These are phyloP conservation scores for Suillus tomentosus DNA, from an alignment of 768 basidiomycete genomes.

Conservation along the genomic window DNA sequence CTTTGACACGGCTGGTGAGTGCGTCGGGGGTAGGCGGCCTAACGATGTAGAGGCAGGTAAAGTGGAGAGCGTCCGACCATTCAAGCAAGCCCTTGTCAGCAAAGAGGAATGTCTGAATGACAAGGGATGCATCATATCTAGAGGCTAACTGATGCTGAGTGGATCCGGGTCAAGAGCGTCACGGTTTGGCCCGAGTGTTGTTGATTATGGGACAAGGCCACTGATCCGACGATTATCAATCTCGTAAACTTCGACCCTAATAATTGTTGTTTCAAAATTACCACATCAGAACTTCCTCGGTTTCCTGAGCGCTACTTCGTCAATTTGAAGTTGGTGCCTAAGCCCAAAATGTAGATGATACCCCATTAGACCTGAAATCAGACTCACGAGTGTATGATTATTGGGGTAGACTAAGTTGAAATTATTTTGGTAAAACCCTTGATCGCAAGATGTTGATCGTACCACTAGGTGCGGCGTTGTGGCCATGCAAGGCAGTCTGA, in stretches of 20 bases:
- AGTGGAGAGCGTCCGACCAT: slow-evolving; percentile 20
- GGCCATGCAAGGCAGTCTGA: background rate
- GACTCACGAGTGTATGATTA: background rate
- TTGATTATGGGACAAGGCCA: background rate
- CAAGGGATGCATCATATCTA: slow-evolving; percentile 19
- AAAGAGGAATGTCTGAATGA: slow-evolving; percentile 5
- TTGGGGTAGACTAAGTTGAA: background rate
- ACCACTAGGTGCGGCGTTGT: background rate
- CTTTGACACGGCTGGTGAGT: slow-evolving; percentile 65
- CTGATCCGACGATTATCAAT: background rate
- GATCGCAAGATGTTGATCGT: background rate
- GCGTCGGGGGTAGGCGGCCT: slow-evolving; percentile 43
- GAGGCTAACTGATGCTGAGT: background rate
- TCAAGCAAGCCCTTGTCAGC: slow-evolving; percentile 5
- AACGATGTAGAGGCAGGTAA: background rate
- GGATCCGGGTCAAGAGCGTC: background rate
- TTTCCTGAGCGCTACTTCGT: background rate
- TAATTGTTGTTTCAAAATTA: background rate
- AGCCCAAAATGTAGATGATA: background rate
- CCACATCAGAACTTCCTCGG: background rate
- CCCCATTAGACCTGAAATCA: background rate
- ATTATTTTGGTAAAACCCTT: background rate
- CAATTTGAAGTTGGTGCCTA: background rate
- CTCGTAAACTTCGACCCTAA: background rate
- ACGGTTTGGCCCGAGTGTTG: background rate